Evolutionary conservation across 2,329 filamentous ascomycete genomes (phyloP), one percentile per base, ranked within the genome.

Genomic region (Lecanicillium sp.): DNA sequence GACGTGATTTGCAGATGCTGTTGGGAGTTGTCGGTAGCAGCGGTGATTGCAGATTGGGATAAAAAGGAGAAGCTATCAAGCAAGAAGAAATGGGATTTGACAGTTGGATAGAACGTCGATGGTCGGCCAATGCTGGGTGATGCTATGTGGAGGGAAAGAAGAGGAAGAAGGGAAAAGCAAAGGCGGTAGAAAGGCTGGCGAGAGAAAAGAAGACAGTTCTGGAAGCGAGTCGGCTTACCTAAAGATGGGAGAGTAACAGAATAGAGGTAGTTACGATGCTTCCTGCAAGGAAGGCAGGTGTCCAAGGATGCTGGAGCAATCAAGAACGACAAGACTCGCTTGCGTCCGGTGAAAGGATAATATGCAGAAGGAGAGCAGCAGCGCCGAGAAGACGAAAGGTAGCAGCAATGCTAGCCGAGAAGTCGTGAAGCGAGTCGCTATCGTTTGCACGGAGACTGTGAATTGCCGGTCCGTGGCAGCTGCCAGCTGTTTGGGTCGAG

Each of bases 1-100:
- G 45, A 36, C 38, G 45, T 42, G 23, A 21, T 33, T 26, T 35
- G 32, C 38, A 21, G 24, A 37, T 21, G 26, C 33, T 23, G 10
- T 42, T n/a, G 24, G 37, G 30, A 29, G 32, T 19, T 23, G 24
- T 17, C 26, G 9, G 8, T n/a, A 12, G 45, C 45, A 48, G 45
- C 23, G 17, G 30, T 43, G 33, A 48, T 38, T 47, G 45, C 38
- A 30, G 30, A 36, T 36, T 23, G 36, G 71, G 78, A 76, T 72
- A 49, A 49, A 40, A 49, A 24, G 73, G 72, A 71, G 71, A 67
- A 76, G 73, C 72, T 78, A 77, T 72, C 69, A 66, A 77, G 73
- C 76, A 78, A 79, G 70, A 73, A 73, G 71, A 64, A 65, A 57
- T 60, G 61, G 62, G 60, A 62, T 60, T 61, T 61, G 51, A 57